Conservation (phyloP, 164 flowering plant genomes). For the Nelumbo lutea region DNA sequence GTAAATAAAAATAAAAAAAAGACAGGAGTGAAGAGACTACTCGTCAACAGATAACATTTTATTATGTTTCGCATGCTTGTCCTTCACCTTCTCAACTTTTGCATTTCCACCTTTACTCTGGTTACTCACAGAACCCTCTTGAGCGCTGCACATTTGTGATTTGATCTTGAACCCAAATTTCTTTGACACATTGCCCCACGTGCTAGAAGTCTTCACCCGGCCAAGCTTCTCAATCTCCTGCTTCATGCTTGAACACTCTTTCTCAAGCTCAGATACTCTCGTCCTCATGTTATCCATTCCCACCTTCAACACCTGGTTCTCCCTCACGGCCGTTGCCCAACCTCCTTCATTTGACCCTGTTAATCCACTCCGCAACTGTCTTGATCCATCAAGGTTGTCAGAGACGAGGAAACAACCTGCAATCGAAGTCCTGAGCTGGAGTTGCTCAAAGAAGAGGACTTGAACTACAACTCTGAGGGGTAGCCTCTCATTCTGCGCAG, state of each 20-base stretch:
- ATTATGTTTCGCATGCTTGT: constrained; percentile 48
- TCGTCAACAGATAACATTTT: constrained; percentile 29
- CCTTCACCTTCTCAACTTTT: constrained; percentile 49
- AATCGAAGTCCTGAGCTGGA: constrained; percentile 84
- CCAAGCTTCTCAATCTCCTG: constrained; percentile 87
- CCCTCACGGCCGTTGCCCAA: constrained; percentile 73
- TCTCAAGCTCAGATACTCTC: constrained; percentile 90
- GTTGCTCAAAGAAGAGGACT: constrained; percentile 61
- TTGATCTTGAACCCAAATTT: constrained; percentile 71
- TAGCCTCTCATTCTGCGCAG: constrained; percentile 66
- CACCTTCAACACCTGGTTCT: constrained; percentile 85
- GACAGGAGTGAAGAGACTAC: constrained; percentile 5
- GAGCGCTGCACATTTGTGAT: constrained; percentile 94
- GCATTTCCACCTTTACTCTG: constrained; percentile 31
- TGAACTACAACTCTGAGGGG: constrained; percentile 79
- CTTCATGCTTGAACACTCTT: constrained; percentile 83
- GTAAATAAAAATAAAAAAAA: background rate
- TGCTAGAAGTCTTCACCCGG: constrained; percentile 27
- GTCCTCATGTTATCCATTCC: constrained; percentile 94
- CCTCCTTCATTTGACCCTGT: constrained; percentile 54
- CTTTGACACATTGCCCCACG: constrained; percentile 74
- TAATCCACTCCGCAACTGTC: constrained; percentile 66
- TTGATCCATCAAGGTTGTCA: constrained; percentile 86
- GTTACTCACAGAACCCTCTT: constrained; percentile 72
- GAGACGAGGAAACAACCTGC: constrained; percentile 91